A percentile compares a stretch with the other conserved stretches of the same genome.
phyloP scores from a whole-genome alignment of 1,284 basidiomycete species.

The Trametes pubescens region DNA sequence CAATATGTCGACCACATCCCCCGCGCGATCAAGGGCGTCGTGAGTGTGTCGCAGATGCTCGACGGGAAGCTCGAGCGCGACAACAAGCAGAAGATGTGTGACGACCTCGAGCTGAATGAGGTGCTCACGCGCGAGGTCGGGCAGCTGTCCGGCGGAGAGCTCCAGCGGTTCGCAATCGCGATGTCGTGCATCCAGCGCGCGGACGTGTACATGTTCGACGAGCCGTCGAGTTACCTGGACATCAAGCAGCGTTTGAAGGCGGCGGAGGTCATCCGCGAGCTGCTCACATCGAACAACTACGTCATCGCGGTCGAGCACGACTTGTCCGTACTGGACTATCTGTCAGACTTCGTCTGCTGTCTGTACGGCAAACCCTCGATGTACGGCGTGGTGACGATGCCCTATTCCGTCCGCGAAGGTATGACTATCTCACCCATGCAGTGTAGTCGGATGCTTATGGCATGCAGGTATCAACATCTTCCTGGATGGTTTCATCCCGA shows the following conservation, averaged over 20 bases:
- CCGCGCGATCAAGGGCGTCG: slow-evolving; percentile 89
- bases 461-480: slow-evolving; percentile 93
- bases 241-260: slow-evolving; percentile 93
- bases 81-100: slow-evolving; percentile 85
- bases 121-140: slow-evolving; percentile 85
- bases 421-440: slow-evolving; percentile 28
- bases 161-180: slow-evolving; percentile 95
- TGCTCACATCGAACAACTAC: slow-evolving; percentile 85
- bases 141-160: slow-evolving; percentile 93
- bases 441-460: background rate
- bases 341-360: slow-evolving; percentile 97
- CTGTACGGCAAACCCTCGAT: slow-evolving; percentile 96
- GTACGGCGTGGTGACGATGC: slow-evolving; percentile 98
- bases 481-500: slow-evolving; percentile 96
- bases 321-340: slow-evolving; percentile 94
- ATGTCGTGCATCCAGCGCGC: slow-evolving; percentile 93
- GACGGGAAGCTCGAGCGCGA: slow-evolving; percentile 86
- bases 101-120: slow-evolving; percentile 86
- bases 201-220: slow-evolving; percentile 96
- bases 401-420: slow-evolving; percentile 97
- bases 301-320: slow-evolving; percentile 98
- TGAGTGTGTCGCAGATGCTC: slow-evolving; percentile 90
- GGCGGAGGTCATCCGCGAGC: slow-evolving; percentile 93
- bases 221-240: slow-evolving; percentile 97
- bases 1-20: slow-evolving; percentile 99